Evolutionary conservation across 805 yeast species (phyloP).

Genomic region (Lachancea nothofagi): DNA sequence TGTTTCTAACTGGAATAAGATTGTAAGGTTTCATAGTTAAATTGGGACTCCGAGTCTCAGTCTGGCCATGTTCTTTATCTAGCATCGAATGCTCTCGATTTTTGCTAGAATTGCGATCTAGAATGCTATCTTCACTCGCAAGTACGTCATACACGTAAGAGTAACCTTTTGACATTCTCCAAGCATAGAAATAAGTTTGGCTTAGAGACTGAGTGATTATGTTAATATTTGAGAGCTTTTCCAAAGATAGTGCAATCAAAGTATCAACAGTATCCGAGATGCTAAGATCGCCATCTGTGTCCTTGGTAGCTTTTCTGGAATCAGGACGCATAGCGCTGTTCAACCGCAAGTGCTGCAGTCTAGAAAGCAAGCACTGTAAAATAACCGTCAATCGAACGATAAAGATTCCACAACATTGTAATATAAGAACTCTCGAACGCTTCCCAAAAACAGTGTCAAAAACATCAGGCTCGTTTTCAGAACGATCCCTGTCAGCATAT

Average conservation of each 20-base stretch:
- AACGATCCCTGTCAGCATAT: conserved; percentile 5
- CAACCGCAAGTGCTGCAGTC: conserved; percentile 29
- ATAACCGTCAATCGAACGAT: conserved; percentile 13
- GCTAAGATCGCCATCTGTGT: background rate
- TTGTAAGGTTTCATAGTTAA: conserved; percentile 15
- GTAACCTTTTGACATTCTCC: conserved; percentile 55
- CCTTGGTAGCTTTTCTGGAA: background rate
- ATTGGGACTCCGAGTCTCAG: background rate
- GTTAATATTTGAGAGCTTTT: conserved; percentile 30
- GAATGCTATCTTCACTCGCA: conserved; percentile 24
- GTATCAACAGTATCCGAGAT: conserved; percentile 12
- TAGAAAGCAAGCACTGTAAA: conserved; percentile 22
- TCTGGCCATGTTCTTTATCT: background rate
- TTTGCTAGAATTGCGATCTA: conserved; percentile 11
- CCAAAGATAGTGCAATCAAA: conserved; percentile 21
- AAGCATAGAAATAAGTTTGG: conserved; percentile 55
- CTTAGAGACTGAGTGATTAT: conserved; percentile 41
- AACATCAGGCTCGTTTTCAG: conserved; percentile 1
- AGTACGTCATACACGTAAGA: conserved; percentile 37
- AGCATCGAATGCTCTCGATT: background rate
- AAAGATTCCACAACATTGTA: conserved; percentile 17
- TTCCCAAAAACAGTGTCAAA: conserved; percentile 16
- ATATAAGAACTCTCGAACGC: conserved; percentile 14
- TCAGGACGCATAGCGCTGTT: conserved; percentile 13
- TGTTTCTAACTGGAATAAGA: conserved; percentile 24